Conservation (phyloP, 2,329 filamentous ascomycete genomes). For the Pseudogymnoascus pannorum region DNA sequence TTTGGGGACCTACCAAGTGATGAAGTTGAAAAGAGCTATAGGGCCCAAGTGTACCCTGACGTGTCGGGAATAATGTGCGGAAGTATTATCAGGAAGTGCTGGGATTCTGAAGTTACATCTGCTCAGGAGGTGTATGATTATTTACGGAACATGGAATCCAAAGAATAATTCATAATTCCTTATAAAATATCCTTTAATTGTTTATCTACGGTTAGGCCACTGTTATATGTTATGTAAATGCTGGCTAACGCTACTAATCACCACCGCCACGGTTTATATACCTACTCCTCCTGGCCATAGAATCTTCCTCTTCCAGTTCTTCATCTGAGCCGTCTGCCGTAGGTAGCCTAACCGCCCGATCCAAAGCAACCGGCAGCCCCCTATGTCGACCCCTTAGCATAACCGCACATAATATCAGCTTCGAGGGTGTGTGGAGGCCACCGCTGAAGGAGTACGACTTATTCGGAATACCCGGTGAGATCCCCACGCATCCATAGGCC, state of each 20-base stretch:
- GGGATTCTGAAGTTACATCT: slow-evolving; percentile 18
- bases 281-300: neutral
- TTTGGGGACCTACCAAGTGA: slow-evolving; percentile 26
- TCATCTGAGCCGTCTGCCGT: slow-evolving; percentile 14
- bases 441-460: slow-evolving; percentile 70
- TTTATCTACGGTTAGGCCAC: neutral
- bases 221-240: neutral
- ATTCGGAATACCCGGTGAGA: slow-evolving; percentile 70
- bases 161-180: neutral
- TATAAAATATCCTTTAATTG: no score
- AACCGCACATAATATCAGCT: slow-evolving; percentile 47
- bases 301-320: neutral
- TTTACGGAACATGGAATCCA: neutral
- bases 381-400: slow-evolving; percentile 47
- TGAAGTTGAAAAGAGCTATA: slow-evolving; percentile 25
- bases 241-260: neutral
- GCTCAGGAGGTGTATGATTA: slow-evolving; percentile 5
- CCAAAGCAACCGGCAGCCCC: slow-evolving; percentile 46
- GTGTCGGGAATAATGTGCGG: slow-evolving; percentile 24
- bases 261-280: neutral
- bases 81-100: slow-evolving; percentile 26
- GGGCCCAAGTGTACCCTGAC: slow-evolving; percentile 25
- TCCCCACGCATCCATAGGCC: slow-evolving; percentile 83
- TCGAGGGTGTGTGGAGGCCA: slow-evolving; percentile 63
- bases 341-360: slow-evolving; percentile 41